These are phyloP conservation scores for Lipomyces starkeyi DNA, from an alignment of 805 yeast genomes.

Conservation along the genomic window DNA sequence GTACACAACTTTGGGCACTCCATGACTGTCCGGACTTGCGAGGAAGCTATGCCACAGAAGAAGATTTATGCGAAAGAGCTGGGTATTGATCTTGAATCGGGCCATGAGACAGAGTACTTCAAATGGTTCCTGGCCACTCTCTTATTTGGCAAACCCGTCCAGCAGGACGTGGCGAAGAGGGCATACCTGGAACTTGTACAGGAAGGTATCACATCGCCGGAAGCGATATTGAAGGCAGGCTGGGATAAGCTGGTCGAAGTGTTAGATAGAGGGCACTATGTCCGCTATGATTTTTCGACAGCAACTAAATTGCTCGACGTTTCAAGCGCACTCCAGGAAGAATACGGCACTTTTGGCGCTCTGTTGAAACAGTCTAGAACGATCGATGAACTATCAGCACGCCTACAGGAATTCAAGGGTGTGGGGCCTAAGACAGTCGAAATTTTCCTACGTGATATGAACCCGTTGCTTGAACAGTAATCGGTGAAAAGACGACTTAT, in stretches of 20 bases:
- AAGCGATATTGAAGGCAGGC: constrained; percentile 3
- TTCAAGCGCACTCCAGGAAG: constrained; percentile 6
- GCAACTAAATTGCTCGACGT: constrained; percentile 4
- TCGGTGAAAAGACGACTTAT: too few species aligned
- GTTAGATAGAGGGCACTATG: constrained; percentile 3
- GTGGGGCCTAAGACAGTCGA: constrained; percentile 9
- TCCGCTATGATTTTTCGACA: constrained; percentile 5
- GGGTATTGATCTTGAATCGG: constrained; percentile 7
- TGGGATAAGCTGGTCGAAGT: constrained; percentile 7
- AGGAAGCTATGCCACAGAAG: not conserved
- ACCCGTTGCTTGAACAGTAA: not conserved
- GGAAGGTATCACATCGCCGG: constrained; percentile 9
- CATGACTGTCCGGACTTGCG: not conserved
- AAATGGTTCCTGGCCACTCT: constrained; percentile 7
- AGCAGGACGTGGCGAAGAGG: constrained; percentile 7
- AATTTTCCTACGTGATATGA: constrained; percentile 7
- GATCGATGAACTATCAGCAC: not conserved
- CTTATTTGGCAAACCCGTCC: constrained; percentile 8
- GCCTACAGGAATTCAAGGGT: constrained; percentile 5
- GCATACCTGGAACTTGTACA: constrained; percentile 5
- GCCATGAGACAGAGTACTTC: not conserved
- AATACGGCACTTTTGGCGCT: not conserved
- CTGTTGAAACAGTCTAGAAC: not conserved
- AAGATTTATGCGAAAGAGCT: not conserved
- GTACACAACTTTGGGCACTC: too few species aligned